Evolutionary conservation across 2,329 filamentous ascomycete genomes (phyloP).

Genomic region (Paraconiothyrium brasiliense): DNA sequence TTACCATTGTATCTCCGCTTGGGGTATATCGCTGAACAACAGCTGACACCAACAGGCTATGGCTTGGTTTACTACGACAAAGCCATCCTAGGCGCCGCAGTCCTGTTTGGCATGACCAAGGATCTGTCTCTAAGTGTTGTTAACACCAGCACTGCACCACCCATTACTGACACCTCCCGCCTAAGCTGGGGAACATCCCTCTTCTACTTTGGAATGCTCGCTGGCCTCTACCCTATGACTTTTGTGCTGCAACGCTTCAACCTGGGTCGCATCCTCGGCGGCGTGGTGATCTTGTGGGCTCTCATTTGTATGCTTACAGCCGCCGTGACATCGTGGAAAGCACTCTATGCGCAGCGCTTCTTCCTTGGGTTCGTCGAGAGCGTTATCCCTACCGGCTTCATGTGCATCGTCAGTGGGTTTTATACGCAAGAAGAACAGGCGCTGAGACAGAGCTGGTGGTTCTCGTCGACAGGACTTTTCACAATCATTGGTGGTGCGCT

Average conservation of each 20-base stretch:
- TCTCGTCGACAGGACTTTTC: constrained; percentile 62
- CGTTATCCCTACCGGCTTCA: constrained; percentile 66
- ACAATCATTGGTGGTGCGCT: constrained; percentile 45
- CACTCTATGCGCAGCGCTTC: constrained; percentile 67
- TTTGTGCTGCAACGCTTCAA: constrained; percentile 75
- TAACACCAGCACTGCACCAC: constrained; percentile 61
- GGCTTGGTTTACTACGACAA: constrained; percentile 77
- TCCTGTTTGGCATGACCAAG: constrained; percentile 78
- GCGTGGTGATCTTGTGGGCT: constrained; percentile 72
- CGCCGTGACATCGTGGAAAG: constrained; percentile 69
- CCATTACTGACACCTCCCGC: constrained; percentile 69
- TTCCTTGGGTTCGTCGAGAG: constrained; percentile 66
- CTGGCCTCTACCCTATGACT: constrained; percentile 77
- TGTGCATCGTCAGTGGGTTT: constrained; percentile 59
- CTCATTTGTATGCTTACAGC: constrained; percentile 74
- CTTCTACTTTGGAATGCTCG: constrained; percentile 84
- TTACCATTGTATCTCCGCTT: not conserved
- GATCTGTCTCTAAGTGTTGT: constrained; percentile 70
- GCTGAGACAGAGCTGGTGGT: constrained; percentile 72
- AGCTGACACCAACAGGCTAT: constrained; percentile 55
- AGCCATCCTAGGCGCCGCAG: constrained; percentile 77
- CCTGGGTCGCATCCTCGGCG: constrained; percentile 70
- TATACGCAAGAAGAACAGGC: constrained; percentile 55
- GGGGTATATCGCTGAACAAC: not conserved
- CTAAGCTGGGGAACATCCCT: constrained; percentile 80